Conservation (phyloP, 805 yeast genomes). For the Candida gorgasii region DNA sequence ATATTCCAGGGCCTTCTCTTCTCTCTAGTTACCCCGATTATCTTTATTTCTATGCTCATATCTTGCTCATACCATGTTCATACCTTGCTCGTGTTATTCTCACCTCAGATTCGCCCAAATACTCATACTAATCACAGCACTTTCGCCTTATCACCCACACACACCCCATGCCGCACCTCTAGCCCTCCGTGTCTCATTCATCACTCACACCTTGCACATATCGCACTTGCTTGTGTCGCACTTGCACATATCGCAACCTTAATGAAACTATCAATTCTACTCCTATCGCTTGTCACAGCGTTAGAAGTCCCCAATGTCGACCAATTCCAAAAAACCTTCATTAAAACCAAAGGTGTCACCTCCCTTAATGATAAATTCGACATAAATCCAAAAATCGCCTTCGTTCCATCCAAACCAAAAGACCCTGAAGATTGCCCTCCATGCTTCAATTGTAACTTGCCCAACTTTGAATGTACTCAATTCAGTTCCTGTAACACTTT, state of each 20-base stretch:
- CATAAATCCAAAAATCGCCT: conserved; percentile 3
- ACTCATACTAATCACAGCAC: too few species aligned
- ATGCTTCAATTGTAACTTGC: conserved; percentile 92
- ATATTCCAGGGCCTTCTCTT: too few species aligned
- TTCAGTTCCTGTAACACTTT: conserved; percentile 84
- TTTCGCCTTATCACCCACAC: too few species aligned
- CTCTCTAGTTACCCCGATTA: too few species aligned
- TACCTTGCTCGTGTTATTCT: too few species aligned
- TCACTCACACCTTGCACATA: not conserved
- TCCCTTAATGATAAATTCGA: conserved; percentile 26
- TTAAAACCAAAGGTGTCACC: conserved; percentile 18
- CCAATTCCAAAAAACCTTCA: conserved; percentile 15
- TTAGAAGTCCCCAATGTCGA: conserved; percentile 5
- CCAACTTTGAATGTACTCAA: conserved; percentile 87
- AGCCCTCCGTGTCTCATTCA: too few species aligned
- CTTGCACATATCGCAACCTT: not conserved
- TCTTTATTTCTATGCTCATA: too few species aligned
- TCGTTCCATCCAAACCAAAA: conserved; percentile 13
- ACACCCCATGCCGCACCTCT: too few species aligned
- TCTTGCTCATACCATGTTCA: too few species aligned
- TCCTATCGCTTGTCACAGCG: conserved; percentile 6
- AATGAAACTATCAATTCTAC: conserved; percentile 4
- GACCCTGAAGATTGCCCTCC: conserved; percentile 69
- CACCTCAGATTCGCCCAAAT: too few species aligned
- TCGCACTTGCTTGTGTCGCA: too few species aligned